Evolutionary conservation across 306 rosid species (phyloP).

Genomic region (Acmispon strigosus): DNA sequence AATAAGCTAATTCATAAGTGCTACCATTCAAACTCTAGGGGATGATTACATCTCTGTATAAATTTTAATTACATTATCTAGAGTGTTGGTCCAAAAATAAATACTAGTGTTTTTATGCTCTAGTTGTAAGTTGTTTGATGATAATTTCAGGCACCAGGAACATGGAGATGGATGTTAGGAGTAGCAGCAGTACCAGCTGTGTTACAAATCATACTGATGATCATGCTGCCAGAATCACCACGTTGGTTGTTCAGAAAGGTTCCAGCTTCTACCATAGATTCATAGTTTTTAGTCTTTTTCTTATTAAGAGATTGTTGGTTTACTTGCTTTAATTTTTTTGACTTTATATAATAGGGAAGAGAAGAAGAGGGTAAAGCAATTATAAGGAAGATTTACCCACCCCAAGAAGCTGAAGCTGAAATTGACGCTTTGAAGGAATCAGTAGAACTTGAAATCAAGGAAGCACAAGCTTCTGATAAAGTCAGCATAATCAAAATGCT

Average conservation of each 20-base stretch:
- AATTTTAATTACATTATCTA: neutral
- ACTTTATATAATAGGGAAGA: slow-evolving; percentile 26
- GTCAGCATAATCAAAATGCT: slow-evolving; percentile 22
- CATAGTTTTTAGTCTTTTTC: neutral
- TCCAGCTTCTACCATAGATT: neutral
- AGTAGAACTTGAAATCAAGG: slow-evolving; percentile 29
- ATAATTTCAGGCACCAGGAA: slow-evolving; percentile 41
- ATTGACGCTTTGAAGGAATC: slow-evolving; percentile 39
- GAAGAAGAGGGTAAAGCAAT: slow-evolving; percentile 40
- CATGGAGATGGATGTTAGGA: slow-evolving; percentile 77
- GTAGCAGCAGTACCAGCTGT: slow-evolving; percentile 50
- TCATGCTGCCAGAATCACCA: slow-evolving; percentile 54
- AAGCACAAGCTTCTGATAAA: slow-evolving; percentile 18
- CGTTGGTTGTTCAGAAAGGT: slow-evolving; percentile 67
- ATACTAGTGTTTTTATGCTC: neutral
- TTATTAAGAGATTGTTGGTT: neutral
- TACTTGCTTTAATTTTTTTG: neutral
- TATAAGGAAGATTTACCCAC: slow-evolving; percentile 35
- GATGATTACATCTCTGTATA: neutral
- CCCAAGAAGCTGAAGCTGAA: slow-evolving; percentile 39
- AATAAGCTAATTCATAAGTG: too few species aligned
- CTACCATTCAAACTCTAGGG: neutral
- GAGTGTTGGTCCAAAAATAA: neutral
- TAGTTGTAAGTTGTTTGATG: neutral
- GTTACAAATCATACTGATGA: slow-evolving; percentile 34